These are phyloP conservation scores for Suaeda aralocaspica DNA, from an alignment of 148 eudicot species.

Conservation along the genomic window DNA sequence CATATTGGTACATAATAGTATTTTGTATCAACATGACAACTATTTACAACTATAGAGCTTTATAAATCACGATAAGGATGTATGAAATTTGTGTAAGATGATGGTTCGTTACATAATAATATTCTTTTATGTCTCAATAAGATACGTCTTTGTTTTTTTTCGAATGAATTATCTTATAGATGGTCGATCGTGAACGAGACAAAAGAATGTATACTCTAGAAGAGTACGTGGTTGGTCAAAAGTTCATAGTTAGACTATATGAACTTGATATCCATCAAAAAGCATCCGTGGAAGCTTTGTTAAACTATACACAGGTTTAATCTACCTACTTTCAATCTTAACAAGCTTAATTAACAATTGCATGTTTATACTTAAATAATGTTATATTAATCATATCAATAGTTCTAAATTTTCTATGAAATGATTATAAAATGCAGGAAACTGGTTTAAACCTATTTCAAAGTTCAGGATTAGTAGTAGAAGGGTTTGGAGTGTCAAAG, in stretches of 20 bases:
- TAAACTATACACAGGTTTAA: constrained; percentile 33
- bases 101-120: too few relatives aligned
- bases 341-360: too few relatives aligned
- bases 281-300: constrained; percentile 36
- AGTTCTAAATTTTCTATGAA: too few relatives aligned
- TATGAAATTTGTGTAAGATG: too few relatives aligned
- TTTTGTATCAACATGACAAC: too few relatives aligned
- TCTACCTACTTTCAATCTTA: not conserved
- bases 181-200: constrained; percentile 13
- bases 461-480: constrained; percentile 73
- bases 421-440: constrained; percentile 47
- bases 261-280: constrained; percentile 35
- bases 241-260: constrained; percentile 31
- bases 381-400: too few relatives aligned
- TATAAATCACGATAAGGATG: too few relatives aligned
- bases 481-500: constrained; percentile 76
- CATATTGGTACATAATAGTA: too few relatives aligned
- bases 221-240: constrained; percentile 28
- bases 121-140: too few relatives aligned
- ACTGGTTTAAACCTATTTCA: constrained; percentile 73
- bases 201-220: constrained; percentile 19
- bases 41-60: too few relatives aligned
- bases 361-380: too few relatives aligned
- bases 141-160: not conserved
- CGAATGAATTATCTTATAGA: constrained; percentile 14